A percentile compares a stretch with the other conserved stretches of the same genome.
Conservation (phyloP, 768 basidiomycete species). For the Boletus edulis region DNA sequence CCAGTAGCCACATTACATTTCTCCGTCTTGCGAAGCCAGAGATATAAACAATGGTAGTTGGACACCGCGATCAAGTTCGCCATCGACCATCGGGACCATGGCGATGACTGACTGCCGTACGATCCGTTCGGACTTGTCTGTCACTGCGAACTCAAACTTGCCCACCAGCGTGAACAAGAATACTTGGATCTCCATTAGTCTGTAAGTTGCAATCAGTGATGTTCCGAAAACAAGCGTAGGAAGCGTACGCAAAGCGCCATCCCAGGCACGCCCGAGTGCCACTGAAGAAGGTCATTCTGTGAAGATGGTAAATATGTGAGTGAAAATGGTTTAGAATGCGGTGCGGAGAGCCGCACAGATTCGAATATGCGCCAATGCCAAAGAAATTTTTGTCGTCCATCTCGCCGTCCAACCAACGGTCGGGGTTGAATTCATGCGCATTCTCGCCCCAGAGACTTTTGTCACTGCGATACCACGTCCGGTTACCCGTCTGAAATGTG, state of each 20-base stretch:
- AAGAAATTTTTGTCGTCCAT: not conserved
- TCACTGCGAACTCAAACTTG: slow-evolving; percentile 48
- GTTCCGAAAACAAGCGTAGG: not conserved
- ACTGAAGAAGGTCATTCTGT: slow-evolving; percentile 18
- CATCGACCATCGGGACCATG: slow-evolving; percentile 30
- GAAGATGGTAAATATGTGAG: not conserved
- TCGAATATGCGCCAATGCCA: slow-evolving; percentile 13
- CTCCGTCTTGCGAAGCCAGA: slow-evolving; percentile 5
- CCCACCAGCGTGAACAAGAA: slow-evolving; percentile 52
- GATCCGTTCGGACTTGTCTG: slow-evolving; percentile 28
- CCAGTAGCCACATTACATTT: not conserved
- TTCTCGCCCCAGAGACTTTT: slow-evolving; percentile 26
- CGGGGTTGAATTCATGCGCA: slow-evolving; percentile 18
- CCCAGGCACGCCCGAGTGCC: slow-evolving; percentile 22
- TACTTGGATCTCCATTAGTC: slow-evolving; percentile 49
- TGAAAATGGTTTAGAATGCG: not conserved
- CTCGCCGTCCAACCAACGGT: slow-evolving; percentile 6
- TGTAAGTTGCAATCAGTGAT: slow-evolving; percentile 1
- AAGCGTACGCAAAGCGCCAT: slow-evolving; percentile 28
- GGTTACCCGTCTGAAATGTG: not conserved
- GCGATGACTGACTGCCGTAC: slow-evolving; percentile 28
- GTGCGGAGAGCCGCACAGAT: slow-evolving; percentile 1
- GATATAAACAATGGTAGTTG: slow-evolving; percentile 28
- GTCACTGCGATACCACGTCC: slow-evolving; percentile 2
- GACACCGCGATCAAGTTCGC: slow-evolving; percentile 27